These are phyloP conservation scores for Przewalskia tangutica DNA, from an alignment of 257 asterid species.

Conservation along the genomic window DNA sequence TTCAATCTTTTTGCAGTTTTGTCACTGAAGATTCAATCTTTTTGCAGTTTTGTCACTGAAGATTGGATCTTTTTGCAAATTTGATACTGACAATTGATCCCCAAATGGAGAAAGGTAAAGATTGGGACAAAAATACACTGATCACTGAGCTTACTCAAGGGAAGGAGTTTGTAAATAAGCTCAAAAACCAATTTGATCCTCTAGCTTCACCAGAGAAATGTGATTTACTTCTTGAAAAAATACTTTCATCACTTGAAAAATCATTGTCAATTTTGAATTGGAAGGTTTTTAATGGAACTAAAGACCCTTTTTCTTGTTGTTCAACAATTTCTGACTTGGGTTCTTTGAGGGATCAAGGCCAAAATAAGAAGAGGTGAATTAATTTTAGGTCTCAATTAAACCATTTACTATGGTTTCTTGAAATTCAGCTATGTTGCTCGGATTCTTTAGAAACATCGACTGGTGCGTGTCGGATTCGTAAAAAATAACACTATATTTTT, in stretches of 20 bases:
- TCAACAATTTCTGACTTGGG: not conserved
- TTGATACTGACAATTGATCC: not conserved
- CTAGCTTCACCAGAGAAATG: conserved; percentile 16
- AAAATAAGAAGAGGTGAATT: not conserved
- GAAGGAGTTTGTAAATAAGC: conserved; percentile 48
- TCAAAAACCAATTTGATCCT: conserved; percentile 34
- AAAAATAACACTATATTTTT: no score
- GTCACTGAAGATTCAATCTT: not conserved
- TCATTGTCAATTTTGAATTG: conserved; percentile 39
- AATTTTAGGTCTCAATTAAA: not conserved
- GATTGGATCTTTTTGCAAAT: not conserved
- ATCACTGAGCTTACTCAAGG: conserved; percentile 51
- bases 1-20: not conserved
- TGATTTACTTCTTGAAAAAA: conserved; percentile 30
- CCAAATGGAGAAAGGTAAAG: conserved; percentile 35
- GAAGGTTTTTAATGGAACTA: conserved; percentile 9
- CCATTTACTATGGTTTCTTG: not conserved
- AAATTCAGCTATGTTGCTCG: not conserved
- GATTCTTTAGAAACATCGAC: no score
- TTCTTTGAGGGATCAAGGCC: not conserved
- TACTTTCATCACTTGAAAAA: conserved; percentile 50
- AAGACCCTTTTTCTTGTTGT: not conserved
- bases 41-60: not conserved
- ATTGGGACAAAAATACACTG: conserved; percentile 18
- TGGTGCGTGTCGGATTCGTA: no score